Base-by-base conservation (phyloP, 2,329 filamentous ascomycete genomes). In the Trichoderma cornu-damae region DNA sequence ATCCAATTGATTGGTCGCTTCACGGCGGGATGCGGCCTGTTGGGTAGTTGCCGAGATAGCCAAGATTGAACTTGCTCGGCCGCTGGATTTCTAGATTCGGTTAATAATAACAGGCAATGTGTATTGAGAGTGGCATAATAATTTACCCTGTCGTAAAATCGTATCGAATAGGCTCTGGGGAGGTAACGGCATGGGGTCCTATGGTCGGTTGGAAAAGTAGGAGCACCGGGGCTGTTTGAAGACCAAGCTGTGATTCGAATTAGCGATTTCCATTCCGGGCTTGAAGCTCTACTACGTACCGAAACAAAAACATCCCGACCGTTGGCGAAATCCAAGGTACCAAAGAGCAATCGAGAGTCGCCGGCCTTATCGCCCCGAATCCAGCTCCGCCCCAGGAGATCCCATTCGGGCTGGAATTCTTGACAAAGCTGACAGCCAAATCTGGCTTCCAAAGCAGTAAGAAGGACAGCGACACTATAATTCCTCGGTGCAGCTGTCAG, bases 341-440 rank as follows among this genome's bases (percentile, higher is more conserved):
- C 87, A 73, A 93, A 95, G 43, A 97, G 71, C 62, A 96, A 67
- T 61, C 87, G 81, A 26, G 85, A 87, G 63, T 89, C 80, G 53
- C 79, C 87, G 59, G 83, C 77, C 76, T 87, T 90, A 72, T 96
- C 89, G 6, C 89, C 91, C 71, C 88, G 90, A 61, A 80, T 79
- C 94, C 94, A 99, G 74, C 89, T 94, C 72, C 85, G 89, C 54
- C 83, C 84, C 55, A 99, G 75, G 54, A 97, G 73, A 56, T 95
- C 89, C 88, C 91, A 99, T 74, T 99, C 94, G 1, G 92, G 88
- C 71, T 96, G 89, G 72, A 99, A 96, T 53, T 96, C 90, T 52
- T 85, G 82, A 73, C 94, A 99, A 48, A 97, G 78, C 63, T 85
- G 78, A 71, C 94, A 99, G 60, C 88, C 89, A 69, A 89, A 96